Conservation (phyloP, 78 protist genomes). For the Guillardia theta region DNA sequence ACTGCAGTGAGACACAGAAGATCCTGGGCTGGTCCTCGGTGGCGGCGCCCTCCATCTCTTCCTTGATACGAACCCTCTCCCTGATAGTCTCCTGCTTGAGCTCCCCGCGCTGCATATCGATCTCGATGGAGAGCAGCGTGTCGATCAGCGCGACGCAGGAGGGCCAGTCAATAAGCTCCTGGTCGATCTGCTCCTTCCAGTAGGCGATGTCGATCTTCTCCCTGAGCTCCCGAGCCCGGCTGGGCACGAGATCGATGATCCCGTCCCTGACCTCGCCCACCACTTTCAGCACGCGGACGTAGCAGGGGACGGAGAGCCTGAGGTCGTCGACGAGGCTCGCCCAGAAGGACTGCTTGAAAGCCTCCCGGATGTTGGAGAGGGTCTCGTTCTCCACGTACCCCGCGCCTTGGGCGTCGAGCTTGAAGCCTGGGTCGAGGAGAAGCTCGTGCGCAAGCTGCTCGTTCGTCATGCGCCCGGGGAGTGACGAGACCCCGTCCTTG, state of each 20-base stretch:
- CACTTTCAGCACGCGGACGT: neutral
- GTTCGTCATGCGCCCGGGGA: neutral
- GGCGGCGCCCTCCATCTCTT: neutral
- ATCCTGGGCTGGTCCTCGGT: neutral
- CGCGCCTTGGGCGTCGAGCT: neutral
- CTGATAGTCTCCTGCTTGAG: too few species aligned
- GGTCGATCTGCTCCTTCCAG: too few species aligned
- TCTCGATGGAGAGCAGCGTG: too few species aligned
- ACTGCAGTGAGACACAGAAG: neutral
- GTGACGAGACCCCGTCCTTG: neutral
- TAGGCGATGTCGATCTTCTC: too few species aligned
- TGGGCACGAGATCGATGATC: neutral
- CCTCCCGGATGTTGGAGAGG: neutral
- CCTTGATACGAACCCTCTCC: too few species aligned
- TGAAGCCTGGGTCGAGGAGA: neutral
- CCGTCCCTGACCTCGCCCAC: neutral
- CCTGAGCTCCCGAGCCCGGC: too few species aligned
- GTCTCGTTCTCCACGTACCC: neutral
- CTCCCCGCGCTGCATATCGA: too few species aligned
- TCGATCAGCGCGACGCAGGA: too few species aligned
- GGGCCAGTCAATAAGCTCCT: too few species aligned
- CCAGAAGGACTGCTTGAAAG: neutral
- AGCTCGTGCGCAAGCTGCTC: slow-evolving; percentile 5
- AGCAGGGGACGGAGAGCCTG: neutral
- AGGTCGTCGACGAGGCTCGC: neutral